Percentiles rank a stretch among this genome's conserved stretches.
phyloP scores from a whole-genome alignment of 2,329 filamentous ascomycete genomes.

The Colletotrichum simmondsii region DNA sequence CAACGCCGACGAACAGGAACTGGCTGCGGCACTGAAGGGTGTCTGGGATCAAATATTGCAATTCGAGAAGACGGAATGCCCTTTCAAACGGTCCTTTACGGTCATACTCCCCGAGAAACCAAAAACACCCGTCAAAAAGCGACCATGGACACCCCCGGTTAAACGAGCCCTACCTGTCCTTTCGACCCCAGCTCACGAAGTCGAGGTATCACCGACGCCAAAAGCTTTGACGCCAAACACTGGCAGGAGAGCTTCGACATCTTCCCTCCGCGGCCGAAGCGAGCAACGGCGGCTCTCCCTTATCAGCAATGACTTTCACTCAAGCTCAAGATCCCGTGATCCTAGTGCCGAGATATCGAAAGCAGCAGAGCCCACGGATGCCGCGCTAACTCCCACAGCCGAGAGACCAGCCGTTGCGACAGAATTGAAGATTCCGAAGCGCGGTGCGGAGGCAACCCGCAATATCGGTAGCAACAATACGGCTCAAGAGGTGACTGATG shows the following conservation, averaged over 20 bases:
- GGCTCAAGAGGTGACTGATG: neutral
- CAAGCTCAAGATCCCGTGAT: constrained; percentile 12
- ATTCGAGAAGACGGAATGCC: constrained; percentile 90
- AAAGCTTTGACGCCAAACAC: constrained; percentile 24
- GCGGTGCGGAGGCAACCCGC: neutral
- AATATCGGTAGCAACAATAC: neutral
- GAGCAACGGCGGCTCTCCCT: constrained; percentile 28
- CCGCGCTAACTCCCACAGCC: neutral
- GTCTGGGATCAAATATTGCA: constrained; percentile 79
- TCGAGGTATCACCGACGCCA: constrained; percentile 40
- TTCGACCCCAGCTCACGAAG: constrained; percentile 46
- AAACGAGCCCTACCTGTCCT: constrained; percentile 47
- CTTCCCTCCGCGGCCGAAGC: constrained; percentile 15
- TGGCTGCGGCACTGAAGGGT: constrained; percentile 74
- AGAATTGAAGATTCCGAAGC: neutral
- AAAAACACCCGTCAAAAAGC: constrained; percentile 72
- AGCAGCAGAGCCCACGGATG: neutral
- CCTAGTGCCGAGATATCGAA: constrained; percentile 10
- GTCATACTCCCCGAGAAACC: constrained; percentile 78
- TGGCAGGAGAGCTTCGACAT: constrained; percentile 23
- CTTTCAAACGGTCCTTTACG: constrained; percentile 82
- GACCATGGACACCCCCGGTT: constrained; percentile 70
- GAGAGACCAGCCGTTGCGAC: neutral
- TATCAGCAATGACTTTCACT: constrained; percentile 23
- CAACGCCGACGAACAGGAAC: constrained; percentile 70